Evolutionary conservation across 2,329 filamentous ascomycete species (phyloP).

Genomic region (Diaporthe vexans): DNA sequence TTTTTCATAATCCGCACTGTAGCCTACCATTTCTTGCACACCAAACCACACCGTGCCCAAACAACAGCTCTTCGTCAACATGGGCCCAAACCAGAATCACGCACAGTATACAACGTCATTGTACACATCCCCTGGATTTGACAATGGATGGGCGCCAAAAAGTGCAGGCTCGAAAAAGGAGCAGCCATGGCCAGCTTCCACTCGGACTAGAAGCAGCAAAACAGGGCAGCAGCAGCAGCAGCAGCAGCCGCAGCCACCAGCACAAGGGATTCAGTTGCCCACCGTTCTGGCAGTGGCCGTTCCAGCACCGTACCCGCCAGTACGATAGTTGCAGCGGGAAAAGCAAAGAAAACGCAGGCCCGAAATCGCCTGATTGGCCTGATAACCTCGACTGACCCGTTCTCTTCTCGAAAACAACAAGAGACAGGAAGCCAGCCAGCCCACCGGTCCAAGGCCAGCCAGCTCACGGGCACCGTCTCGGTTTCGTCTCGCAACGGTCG

Average conservation of each 20-base stretch:
- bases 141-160: slow-evolving; percentile 4
- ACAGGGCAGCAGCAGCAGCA: slow-evolving; percentile 10
- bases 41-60: neutral
- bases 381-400: neutral
- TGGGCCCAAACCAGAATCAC: neutral
- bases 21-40: accelerated
- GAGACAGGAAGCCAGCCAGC: neutral
- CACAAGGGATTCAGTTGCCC: too few species aligned
- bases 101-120: slow-evolving; percentile 5
- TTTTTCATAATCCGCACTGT: neutral
- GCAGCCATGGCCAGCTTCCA: slow-evolving; percentile 15
- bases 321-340: neutral
- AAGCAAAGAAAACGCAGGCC: slow-evolving; percentile 20
- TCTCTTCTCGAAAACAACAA: slow-evolving; percentile 22
- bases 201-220: slow-evolving; percentile 6
- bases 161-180: slow-evolving; percentile 14
- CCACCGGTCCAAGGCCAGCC: neutral
- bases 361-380: slow-evolving; percentile 1
- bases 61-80: neutral
- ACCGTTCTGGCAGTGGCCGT: slow-evolving; percentile 7
- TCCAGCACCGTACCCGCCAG: slow-evolving; percentile 16
- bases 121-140: neutral
- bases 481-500: slow-evolving; percentile 21
- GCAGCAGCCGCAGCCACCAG: neutral
- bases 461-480: slow-evolving; percentile 19